These are phyloP conservation scores for Trichophyton equinum DNA, from an alignment of 2,329 filamentous ascomycete species.

Conservation along the genomic window DNA sequence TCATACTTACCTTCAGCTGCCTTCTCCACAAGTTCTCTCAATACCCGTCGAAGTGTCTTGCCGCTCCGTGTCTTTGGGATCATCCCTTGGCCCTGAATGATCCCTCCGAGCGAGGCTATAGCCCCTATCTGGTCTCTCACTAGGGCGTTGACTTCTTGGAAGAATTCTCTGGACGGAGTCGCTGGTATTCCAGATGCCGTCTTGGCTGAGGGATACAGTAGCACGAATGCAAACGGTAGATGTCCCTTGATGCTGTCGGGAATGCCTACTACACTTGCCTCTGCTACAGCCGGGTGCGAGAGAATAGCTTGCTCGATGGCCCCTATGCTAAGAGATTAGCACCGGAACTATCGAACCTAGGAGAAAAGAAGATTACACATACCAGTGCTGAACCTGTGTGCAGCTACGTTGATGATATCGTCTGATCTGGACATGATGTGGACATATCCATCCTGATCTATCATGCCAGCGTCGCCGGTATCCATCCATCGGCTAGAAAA, in stretches of 20 bases:
- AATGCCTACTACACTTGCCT: constrained; percentile 76
- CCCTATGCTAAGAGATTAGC: constrained; percentile 36
- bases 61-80: constrained; percentile 89
- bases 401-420: constrained; percentile 92
- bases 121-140: constrained; percentile 74
- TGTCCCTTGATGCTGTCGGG: constrained; percentile 81
- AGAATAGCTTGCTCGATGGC: constrained; percentile 85
- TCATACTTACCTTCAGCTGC: constrained; percentile 61
- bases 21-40: constrained; percentile 76
- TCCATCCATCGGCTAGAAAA: constrained; percentile 78
- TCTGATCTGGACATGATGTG: constrained; percentile 56
- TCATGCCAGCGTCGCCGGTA: constrained; percentile 78
- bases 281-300: constrained; percentile 63
- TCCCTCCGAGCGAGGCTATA: constrained; percentile 73
- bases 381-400: constrained; percentile 81
- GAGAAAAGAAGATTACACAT: constrained; percentile 19
- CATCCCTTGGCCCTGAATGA: constrained; percentile 72
- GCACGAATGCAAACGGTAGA: constrained; percentile 80
- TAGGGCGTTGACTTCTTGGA: constrained; percentile 35
- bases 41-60: constrained; percentile 71
- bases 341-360: background rate
- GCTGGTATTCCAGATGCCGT: constrained; percentile 20
- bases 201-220: constrained; percentile 33
- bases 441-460: constrained; percentile 59
- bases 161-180: constrained; percentile 31